Conservation (phyloP, 163 green algal species). For the Trebouxia gelatinosa region DNA sequence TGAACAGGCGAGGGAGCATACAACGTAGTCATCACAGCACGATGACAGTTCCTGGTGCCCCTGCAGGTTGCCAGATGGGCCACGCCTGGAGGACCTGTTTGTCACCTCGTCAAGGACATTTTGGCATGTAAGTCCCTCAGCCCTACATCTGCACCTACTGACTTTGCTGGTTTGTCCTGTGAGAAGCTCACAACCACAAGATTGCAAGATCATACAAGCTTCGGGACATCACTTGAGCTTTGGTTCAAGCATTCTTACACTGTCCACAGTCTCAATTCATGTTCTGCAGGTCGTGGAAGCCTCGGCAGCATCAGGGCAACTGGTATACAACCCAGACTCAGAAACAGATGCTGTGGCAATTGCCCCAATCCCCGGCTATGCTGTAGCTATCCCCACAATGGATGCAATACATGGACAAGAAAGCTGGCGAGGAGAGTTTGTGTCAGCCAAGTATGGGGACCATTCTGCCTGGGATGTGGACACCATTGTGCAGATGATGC, state of each 20-base stretch:
- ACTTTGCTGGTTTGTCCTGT: too few species aligned
- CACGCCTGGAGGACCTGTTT: background rate
- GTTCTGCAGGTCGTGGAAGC: background rate
- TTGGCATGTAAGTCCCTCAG: background rate
- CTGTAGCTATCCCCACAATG: background rate
- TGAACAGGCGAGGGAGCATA: too few species aligned
- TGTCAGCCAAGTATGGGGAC: background rate
- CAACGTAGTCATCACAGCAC: too few species aligned
- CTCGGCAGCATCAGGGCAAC: background rate
- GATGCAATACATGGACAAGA: background rate
- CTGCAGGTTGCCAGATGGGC: background rate
- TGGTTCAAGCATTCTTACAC: background rate
- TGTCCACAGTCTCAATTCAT: background rate
- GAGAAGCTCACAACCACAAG: too few species aligned
- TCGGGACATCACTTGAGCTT: background rate
- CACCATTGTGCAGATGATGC: background rate
- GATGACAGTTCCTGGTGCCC: too few species aligned
- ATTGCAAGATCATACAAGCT: too few species aligned
- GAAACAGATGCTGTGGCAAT: background rate
- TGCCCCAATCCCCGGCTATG: background rate
- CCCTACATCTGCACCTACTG: too few species aligned
- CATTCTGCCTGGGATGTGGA: conserved; percentile 1
- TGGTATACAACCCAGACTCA: background rate
- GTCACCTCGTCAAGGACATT: background rate
- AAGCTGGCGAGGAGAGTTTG: background rate